Evolutionary conservation across 2,329 filamentous ascomycete species (phyloP), one percentile per base, ranked within the genome.

Genomic region (Colletotrichum orbiculare): DNA sequence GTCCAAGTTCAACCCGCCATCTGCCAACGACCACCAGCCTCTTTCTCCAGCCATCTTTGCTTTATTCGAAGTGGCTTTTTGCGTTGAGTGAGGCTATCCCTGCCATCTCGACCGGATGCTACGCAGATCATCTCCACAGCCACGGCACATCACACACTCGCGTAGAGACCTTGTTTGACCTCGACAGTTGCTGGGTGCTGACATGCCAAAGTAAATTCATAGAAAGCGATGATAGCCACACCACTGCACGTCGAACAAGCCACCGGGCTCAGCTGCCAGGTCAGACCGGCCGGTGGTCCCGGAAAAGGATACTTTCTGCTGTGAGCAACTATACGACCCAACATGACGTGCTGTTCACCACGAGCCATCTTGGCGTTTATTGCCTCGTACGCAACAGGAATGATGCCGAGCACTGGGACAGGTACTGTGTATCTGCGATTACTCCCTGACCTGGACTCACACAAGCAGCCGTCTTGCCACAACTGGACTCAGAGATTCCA

Each of bases 71-170:
- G 13, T 33, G 17, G 15, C 43, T 42, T 9, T 9, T 11, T 9
- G 35, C 10, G 7, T 2, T 17, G 33, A 45, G 37, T 15, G 58
- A 41, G 48, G 39, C 41, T 53, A 43, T 33, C 63, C 63, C 25
- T 17, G 53, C 47, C 33, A 47, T 39, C 35, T 57, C 58, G 37
- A 62, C 56, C 53, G 33, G 33, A n/a, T 37, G 41, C 13, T 25
- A 11, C 15, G 63, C 35, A 63, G 58, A 57, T 66, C 58, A 38
- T 48, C n/a, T 17, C 58, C 42, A 53, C 46, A 34, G 33, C 43
- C 54, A 34, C 50, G 50, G 33, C 25, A 25, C 25, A 42, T 39
- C 45, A 56, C 58, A 48, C 15, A 47, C 33, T 7, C 33, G 15
- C 9, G 7, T 25, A 50, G 25, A 38, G 37, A 13, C 37, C 8